A percentile compares a stretch with the other conserved stretches of the same genome.
Conservation (phyloP, 2,329 filamentous ascomycete genomes). For the Phyllosticta citribraziliensis region DNA sequence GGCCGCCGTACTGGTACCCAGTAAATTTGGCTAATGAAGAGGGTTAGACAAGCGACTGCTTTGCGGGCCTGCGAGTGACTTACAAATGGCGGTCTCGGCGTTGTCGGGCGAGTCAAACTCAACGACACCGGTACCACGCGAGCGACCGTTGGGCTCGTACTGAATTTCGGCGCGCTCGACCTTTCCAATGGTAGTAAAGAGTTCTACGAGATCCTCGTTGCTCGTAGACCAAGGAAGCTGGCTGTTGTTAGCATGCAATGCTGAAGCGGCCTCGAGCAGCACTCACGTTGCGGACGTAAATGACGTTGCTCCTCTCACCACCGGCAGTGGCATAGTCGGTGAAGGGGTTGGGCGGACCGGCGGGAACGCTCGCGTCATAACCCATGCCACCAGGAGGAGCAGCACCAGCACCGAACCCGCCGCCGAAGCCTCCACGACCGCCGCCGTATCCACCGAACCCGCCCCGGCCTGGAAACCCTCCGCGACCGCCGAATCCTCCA, state of each 20-base stretch:
- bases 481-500: slow-evolving; percentile 45
- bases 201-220: slow-evolving; percentile 91
- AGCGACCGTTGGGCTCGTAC: slow-evolving; percentile 93
- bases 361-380: slow-evolving; percentile 40
- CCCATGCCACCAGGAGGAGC: slow-evolving; percentile 20
- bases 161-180: slow-evolving; percentile 99
- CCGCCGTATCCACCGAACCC: slow-evolving; percentile 48
- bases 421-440: slow-evolving; percentile 39
- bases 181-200: slow-evolving; percentile 96
- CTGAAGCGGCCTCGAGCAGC: not conserved
- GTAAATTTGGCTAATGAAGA: slow-evolving; percentile 69
- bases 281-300: slow-evolving; percentile 95
- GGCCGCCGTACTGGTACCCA: slow-evolving; percentile 92
- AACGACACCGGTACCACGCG: slow-evolving; percentile 91
- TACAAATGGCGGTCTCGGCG: slow-evolving; percentile 79
- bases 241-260: slow-evolving; percentile 18
- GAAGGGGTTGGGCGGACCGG: slow-evolving; percentile 72
- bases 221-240: slow-evolving; percentile 98
- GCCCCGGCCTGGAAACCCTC: slow-evolving; percentile 39
- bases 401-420: slow-evolving; percentile 29
- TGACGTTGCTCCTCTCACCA: slow-evolving; percentile 70
- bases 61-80: slow-evolving; percentile 17
- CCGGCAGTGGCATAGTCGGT: slow-evolving; percentile 86
- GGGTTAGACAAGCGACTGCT: slow-evolving; percentile 17
- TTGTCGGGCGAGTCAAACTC: slow-evolving; percentile 76